Base-by-base conservation (phyloP, 768 basidiomycete genomes). In the Amanita phalloides region DNA sequence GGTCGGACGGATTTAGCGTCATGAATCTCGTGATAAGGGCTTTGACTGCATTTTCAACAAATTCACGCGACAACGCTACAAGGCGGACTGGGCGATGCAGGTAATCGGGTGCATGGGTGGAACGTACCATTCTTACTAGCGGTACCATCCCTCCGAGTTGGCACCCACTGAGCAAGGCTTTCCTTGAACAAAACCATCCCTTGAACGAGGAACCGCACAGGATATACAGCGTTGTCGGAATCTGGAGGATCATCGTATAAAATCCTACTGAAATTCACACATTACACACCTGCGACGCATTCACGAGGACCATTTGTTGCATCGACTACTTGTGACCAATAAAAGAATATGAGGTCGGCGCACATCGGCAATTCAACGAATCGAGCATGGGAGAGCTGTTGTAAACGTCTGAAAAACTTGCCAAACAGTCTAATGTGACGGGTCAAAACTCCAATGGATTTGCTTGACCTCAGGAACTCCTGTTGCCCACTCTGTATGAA, bases 181-280 rank as follows among this genome's bases (percentile, higher is more conserved):
- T 90, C 90, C 58, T 86, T 89, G 68, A 92, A 91, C 7, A 92
- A 67, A 5, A 86, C 84, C 81, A 92, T 84, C 2, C 84, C 86
- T 60, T 90, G 89, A 0, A 91, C 86, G 53, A 92, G 70, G 59
- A 87, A 81, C 9, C 84, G 79, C 21, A 86, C 72, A n/a, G 90
- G 90, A 61, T 82, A 90, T 2, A 82, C 63, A 1, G 81, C 84
- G 41, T 71, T 66, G 28, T 71, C 62, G 0, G 81, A 77, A 62
- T 91, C 87, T 90, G 53, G 33, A 51, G 43, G 32, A n/a, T 45
- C 33, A 10, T 48, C 26, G 48, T 11, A 32, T 32, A 10, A 4
- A 45, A 33, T 14, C 33, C 4, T 36, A n/a, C 10, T 13, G 50
- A 20, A 23, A 49, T n/a, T 54, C 36, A 14, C 1, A 30, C 21